Conservation (phyloP, 2,329 filamentous ascomycete species). For the Penicillium sp. region DNA sequence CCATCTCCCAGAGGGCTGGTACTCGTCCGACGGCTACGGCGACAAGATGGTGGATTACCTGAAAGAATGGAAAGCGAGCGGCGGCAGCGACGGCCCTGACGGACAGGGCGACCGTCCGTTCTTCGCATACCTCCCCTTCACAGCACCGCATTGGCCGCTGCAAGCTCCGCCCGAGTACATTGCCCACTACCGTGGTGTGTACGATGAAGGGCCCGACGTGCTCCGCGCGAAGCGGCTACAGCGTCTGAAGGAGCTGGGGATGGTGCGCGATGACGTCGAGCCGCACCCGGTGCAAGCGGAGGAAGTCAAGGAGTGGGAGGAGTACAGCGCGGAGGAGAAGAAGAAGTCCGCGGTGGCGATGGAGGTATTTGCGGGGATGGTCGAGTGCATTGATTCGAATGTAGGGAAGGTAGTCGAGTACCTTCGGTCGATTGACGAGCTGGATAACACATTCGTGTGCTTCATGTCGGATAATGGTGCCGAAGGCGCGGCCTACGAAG, state of each 20-base stretch:
- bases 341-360: slow-evolving; percentile 50
- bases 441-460: slow-evolving; percentile 62
- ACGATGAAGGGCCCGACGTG: slow-evolving; percentile 59
- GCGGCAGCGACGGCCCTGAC: slow-evolving; percentile 17
- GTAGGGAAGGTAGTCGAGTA: slow-evolving; percentile 59
- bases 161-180: slow-evolving; percentile 57
- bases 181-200: slow-evolving; percentile 57
- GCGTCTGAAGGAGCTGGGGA: slow-evolving; percentile 56
- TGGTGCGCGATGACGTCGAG: slow-evolving; percentile 50
- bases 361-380: slow-evolving; percentile 64
- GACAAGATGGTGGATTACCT: slow-evolving; percentile 54
- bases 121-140: slow-evolving; percentile 61
- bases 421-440: slow-evolving; percentile 54
- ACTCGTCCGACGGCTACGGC: slow-evolving; percentile 54
- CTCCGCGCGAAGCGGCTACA: slow-evolving; percentile 54
- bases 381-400: slow-evolving; percentile 60
- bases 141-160: slow-evolving; percentile 62
- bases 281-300: slow-evolving; percentile 38
- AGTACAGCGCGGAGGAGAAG: slow-evolving; percentile 38
- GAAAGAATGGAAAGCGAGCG: slow-evolving; percentile 46
- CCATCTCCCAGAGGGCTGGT: slow-evolving; percentile 52
- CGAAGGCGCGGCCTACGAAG: slow-evolving; percentile 58
- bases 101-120: slow-evolving; percentile 46
- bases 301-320: slow-evolving; percentile 46
- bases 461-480: slow-evolving; percentile 65